phyloP scores from a whole-genome alignment of 1,284 basidiomycete species.

The Ganoderma boninense region DNA sequence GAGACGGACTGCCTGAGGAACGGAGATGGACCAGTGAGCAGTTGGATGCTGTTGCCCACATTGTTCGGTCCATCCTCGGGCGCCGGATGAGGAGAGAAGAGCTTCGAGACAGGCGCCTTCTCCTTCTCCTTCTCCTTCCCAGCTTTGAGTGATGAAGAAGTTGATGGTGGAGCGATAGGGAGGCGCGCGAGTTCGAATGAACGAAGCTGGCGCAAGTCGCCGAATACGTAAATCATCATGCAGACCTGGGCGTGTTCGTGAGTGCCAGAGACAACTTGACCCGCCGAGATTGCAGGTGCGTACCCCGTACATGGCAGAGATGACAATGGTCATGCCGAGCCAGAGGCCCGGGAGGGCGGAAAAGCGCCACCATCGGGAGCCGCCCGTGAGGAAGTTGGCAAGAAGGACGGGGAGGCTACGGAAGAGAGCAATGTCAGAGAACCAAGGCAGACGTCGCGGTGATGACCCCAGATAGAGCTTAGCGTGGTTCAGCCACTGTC shows the following conservation, averaged over 20 bases:
- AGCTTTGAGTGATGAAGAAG: background rate
- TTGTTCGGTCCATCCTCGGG: background rate
- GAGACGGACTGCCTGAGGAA: constrained; percentile 7
- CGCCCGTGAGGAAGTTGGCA: constrained; percentile 53
- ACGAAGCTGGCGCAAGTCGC: constrained; percentile 80
- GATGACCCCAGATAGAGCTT: background rate
- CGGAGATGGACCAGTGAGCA: constrained; percentile 14
- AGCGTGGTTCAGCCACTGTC: constrained; percentile 1
- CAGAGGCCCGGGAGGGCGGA: constrained; percentile 71
- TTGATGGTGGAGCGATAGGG: constrained; percentile 57
- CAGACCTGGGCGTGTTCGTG: constrained; percentile 39
- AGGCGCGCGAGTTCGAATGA: constrained; percentile 79
- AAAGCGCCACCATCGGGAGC: constrained; percentile 65
- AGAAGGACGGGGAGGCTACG: constrained; percentile 57
- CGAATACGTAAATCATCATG: constrained; percentile 81
- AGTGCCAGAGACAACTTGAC: background rate
- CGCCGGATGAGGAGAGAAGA: background rate
- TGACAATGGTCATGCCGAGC: constrained; percentile 69
- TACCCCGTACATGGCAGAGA: constrained; percentile 71
- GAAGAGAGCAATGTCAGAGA: constrained; percentile 43
- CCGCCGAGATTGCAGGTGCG: constrained; percentile 20
- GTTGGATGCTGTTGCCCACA: background rate
- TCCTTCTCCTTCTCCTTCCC: constrained; percentile 6
- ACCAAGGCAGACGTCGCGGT: background rate
- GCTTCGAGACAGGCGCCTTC: constrained; percentile 5